Conservation (phyloP, 1,139 yeast genomes). For the Eremothecium coryli region DNA sequence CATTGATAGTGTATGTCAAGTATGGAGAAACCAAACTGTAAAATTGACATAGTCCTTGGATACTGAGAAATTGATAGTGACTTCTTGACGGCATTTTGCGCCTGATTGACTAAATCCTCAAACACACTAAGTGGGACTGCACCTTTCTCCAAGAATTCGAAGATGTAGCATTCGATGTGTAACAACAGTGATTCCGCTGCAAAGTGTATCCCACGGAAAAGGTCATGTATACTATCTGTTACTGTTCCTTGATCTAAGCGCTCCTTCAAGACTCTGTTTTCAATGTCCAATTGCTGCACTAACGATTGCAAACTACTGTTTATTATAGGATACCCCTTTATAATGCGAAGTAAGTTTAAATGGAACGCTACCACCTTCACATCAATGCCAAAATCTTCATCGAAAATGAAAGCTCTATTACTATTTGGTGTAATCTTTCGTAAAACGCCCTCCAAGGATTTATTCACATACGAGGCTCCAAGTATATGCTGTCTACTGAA, state of each 20-base stretch:
- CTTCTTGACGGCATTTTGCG: conserved; percentile 8
- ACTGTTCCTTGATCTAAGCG: conserved; percentile 3
- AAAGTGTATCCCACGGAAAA: not conserved
- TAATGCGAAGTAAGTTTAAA: not conserved
- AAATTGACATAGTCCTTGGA: conserved; percentile 15
- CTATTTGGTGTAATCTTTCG: conserved; percentile 3
- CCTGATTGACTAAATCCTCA: conserved; percentile 6
- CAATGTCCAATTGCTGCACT: not conserved
- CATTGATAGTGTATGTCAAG: conserved; percentile 8
- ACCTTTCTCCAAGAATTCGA: conserved; percentile 9
- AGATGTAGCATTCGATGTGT: conserved; percentile 9
- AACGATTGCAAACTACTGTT: not conserved
- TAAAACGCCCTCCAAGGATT: conserved; percentile 1
- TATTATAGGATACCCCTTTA: not conserved
- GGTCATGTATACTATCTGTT: not conserved
- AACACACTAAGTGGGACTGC: conserved; percentile 4
- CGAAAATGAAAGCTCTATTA: conserved; percentile 4
- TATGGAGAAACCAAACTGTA: conserved; percentile 15
- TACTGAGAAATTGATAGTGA: conserved; percentile 17
- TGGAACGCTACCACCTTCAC: conserved; percentile 2
- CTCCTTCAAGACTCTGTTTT: conserved; percentile 7
- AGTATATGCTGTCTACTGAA: not conserved
- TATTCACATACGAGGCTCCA: conserved; percentile 1
- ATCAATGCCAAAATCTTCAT: conserved; percentile 1
- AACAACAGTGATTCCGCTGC: not conserved